Base-by-base conservation (phyloP, 2,329 filamentous ascomycete genomes). In the Claviceps sp. region DNA sequence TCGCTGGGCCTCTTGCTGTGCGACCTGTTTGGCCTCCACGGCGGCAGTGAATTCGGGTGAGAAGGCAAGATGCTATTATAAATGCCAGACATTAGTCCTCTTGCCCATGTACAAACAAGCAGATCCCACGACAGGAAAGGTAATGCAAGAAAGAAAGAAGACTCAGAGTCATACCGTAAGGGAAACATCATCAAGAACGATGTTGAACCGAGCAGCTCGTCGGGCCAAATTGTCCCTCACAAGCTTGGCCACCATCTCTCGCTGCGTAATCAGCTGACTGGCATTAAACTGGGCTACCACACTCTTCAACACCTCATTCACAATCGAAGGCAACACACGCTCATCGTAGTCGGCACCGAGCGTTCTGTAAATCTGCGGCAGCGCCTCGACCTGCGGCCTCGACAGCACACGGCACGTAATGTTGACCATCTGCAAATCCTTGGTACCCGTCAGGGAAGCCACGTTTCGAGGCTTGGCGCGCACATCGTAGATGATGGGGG, bases 341-440 rank as follows among this genome's bases (percentile, higher is more conserved):
- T 98, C 93, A 63, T 98, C 93, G 67, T 97, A 98, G 72, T 98
- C 93, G 52, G 84, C 84, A 51, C 93, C 93, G 38, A 98, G 79
- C 1, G 93, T 98, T 59, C 93, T 81, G 78, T 97, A 98, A 65
- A 98, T 98, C 72, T 95, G 89, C 18, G 93, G 93, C 43, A 98
- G 81, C 36, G 90, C 87, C 59, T 87, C 82, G 63, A 98, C 75
- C 54, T 89, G 82, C 52, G 93, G 93, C 62, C 89, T 79, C 54
- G 91, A 96, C 50, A 98, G 87, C 54, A 98, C 93, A 87, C 93
- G 91, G 72, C 93, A 98, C 65, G 91, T 98, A 68, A 98, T 97
- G 80, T 98, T 98, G 67, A 97, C 93, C 93, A 98, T 98, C 76
- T 98, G 93, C 71, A 98, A 75, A 72, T 98, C 93, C 78, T 98